These are phyloP conservation scores for Hyphopichia burtonii DNA, from an alignment of 1,139 yeast species.

Conservation along the genomic window DNA sequence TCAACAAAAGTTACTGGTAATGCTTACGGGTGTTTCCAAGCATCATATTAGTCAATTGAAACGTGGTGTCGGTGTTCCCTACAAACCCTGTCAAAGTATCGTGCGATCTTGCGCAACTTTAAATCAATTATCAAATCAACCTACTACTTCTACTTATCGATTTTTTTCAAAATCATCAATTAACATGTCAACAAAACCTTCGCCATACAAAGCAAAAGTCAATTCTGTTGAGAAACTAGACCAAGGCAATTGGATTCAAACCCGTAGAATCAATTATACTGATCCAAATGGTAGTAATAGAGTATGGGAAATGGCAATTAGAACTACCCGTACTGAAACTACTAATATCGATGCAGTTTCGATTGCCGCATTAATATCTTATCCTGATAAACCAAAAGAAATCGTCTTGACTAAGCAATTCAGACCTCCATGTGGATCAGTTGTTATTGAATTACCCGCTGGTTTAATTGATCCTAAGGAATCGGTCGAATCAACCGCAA, in stretches of 20 bases:
- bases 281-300: conserved; percentile 67
- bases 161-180: no score
- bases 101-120: no score
- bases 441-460: conserved; percentile 92
- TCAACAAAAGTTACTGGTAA: no score
- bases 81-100: no score
- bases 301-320: conserved; percentile 89
- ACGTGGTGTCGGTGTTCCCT: no score
- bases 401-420: conserved; percentile 82
- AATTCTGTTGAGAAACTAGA: conserved; percentile 27
- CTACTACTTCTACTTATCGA: no score
- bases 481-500: conserved; percentile 72
- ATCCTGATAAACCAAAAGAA: conserved; percentile 42
- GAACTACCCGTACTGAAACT: conserved; percentile 72
- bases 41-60: no score
- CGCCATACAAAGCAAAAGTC: conserved; percentile 37
- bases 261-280: conserved; percentile 59
- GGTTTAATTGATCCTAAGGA: conserved; percentile 89
- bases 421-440: conserved; percentile 87
- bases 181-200: conserved; percentile 17
- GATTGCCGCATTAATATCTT: conserved; percentile 67
- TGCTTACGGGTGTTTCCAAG: no score
- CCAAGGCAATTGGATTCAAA: conserved; percentile 47
- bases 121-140: no score
- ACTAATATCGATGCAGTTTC: conserved; percentile 86